phyloP scores from a whole-genome alignment of 805 yeast genomes.

The Komagataella mondaviorum region DNA sequence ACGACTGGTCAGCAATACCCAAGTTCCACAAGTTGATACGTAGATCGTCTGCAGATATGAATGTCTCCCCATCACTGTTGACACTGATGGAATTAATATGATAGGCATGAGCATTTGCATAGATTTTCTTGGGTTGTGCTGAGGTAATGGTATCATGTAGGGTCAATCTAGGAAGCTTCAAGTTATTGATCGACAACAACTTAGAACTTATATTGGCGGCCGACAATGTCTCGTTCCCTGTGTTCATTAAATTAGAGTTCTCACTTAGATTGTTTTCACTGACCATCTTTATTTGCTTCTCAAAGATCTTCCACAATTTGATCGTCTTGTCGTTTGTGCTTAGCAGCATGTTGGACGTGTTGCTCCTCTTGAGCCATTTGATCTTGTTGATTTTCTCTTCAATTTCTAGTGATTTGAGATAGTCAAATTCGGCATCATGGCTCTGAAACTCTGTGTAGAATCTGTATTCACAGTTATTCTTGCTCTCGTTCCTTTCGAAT shows the following conservation, averaged over 20 bases:
- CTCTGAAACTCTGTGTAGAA: slow-evolving; percentile 95
- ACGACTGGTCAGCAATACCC: slow-evolving; percentile 86
- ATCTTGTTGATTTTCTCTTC: slow-evolving; percentile 97
- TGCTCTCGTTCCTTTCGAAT: slow-evolving; percentile 74
- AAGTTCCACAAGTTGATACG: slow-evolving; percentile 94
- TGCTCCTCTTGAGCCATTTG: slow-evolving; percentile 85
- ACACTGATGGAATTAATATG: slow-evolving; percentile 93
- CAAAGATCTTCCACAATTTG: slow-evolving; percentile 92
- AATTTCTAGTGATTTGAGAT: slow-evolving; percentile 87
- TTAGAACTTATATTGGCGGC: slow-evolving; percentile 1
- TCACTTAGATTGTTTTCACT: slow-evolving; percentile 77
- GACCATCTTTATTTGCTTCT: slow-evolving; percentile 82
- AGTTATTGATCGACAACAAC: slow-evolving; percentile 23
- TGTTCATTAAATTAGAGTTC: slow-evolving; percentile 6
- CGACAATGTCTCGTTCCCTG: slow-evolving; percentile 2
- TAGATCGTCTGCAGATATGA: slow-evolving; percentile 83
- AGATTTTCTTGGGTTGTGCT: slow-evolving; percentile 85
- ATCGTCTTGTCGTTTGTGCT: slow-evolving; percentile 97
- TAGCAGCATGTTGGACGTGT: slow-evolving; percentile 79
- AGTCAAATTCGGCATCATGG: slow-evolving; percentile 98
- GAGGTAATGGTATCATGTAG: slow-evolving; percentile 90
- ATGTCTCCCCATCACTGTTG: slow-evolving; percentile 94
- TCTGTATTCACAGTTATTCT: slow-evolving; percentile 81
- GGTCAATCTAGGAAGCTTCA: slow-evolving; percentile 80
- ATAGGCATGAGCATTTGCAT: slow-evolving; percentile 94